Percentiles rank a stretch among this genome's conserved stretches.
These are phyloP conservation scores for Wickerhamomyces rabaulensis DNA, from an alignment of 805 yeast genomes.

Conservation along the genomic window DNA sequence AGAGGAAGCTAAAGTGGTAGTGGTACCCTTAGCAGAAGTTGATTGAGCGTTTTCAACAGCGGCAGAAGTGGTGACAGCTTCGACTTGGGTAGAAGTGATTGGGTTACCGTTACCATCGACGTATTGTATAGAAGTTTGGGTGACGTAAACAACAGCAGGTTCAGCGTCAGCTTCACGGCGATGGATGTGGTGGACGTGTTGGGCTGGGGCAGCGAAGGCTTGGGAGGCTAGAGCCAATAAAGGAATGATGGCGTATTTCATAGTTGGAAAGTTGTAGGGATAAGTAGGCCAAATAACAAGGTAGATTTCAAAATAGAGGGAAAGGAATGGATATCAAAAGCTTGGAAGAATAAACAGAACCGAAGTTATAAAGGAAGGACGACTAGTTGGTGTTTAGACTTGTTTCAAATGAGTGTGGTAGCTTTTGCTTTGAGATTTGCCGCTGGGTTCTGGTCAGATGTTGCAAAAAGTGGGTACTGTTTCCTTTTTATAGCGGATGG, in stretches of 20 bases:
- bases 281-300: no score
- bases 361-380: neutral
- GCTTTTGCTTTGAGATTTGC: neutral
- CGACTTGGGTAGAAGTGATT: slow-evolving; percentile 6
- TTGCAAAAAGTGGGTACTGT: neutral
- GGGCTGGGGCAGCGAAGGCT: slow-evolving; percentile 29
- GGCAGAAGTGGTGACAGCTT: neutral
- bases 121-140: slow-evolving; percentile 27
- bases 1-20: slow-evolving; percentile 16
- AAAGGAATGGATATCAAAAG: neutral
- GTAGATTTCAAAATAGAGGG: neutral
- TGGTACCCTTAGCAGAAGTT: slow-evolving; percentile 12
- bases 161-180: slow-evolving; percentile 31
- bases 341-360: neutral
- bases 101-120: slow-evolving; percentile 29
- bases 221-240: slow-evolving; percentile 25
- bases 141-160: slow-evolving; percentile 32
- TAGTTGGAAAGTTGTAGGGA: neutral
- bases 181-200: slow-evolving; percentile 35
- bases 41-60: neutral
- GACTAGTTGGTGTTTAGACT: neutral
- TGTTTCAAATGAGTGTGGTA: neutral
- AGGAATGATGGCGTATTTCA: slow-evolving; percentile 23
- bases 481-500: neutral
- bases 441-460: neutral